Evolutionary conservation across 192 early-diverging fungal species (phyloP).

Genomic region (Dissophora ornata): DNA sequence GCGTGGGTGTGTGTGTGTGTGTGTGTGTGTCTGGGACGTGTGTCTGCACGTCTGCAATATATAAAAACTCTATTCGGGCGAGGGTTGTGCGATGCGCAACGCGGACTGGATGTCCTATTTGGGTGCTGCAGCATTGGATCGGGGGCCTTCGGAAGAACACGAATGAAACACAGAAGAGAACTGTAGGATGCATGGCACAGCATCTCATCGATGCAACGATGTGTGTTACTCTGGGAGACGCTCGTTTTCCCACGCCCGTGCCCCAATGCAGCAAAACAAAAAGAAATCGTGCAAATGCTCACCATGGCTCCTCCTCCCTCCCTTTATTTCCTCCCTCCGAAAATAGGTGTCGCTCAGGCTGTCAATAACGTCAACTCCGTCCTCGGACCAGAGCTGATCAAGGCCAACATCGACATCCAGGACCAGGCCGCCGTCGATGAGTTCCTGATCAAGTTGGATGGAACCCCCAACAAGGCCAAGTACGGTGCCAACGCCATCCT

Average conservation of each 20-base stretch:
- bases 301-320: not conserved
- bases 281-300: not conserved
- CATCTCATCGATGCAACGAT: too few species aligned
- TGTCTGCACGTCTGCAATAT: too few species aligned
- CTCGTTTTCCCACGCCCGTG: constrained; percentile 7
- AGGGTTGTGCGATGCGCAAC: too few species aligned
- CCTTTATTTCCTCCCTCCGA: not conserved
- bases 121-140: too few species aligned
- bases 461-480: constrained; percentile 95
- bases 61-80: too few species aligned
- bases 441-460: constrained; percentile 92
- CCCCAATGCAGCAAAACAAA: not conserved
- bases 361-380: constrained; percentile 90
- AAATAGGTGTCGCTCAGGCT: constrained; percentile 87
- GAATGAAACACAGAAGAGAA: too few species aligned
- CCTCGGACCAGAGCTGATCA: constrained; percentile 88
- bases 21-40: too few species aligned
- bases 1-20: too few species aligned
- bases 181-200: too few species aligned
- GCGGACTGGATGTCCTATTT: too few species aligned
- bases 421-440: constrained; percentile 92
- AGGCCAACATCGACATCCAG: constrained; percentile 83
- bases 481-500: constrained; percentile 98
- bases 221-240: too few species aligned
- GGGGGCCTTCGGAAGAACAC: too few species aligned